Evolutionary conservation across 73 alveolate genomes (phyloP).

Genomic region (Blepharisma stoltei): DNA sequence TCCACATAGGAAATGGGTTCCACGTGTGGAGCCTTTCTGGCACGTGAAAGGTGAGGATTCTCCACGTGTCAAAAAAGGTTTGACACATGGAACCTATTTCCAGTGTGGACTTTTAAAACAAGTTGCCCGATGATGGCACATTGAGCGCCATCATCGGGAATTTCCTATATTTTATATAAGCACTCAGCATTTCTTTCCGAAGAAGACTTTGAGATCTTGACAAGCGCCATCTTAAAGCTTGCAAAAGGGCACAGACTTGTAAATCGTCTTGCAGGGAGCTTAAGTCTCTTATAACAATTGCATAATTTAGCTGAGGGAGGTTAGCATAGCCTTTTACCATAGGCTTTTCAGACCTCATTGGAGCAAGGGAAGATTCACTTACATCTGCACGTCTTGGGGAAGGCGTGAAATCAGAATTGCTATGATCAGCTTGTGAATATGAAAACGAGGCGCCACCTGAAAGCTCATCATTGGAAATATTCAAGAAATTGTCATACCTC

Average conservation of each 20-base stretch:
- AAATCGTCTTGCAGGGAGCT: constrained; percentile 46
- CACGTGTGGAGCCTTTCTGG: too few species aligned
- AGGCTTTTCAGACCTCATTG: constrained; percentile 15
- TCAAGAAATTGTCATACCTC: constrained; percentile 48
- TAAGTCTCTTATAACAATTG: constrained; percentile 15
- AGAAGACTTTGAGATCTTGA: constrained; percentile 71
- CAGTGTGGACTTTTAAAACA: too few species aligned
- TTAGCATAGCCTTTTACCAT: constrained; percentile 23
- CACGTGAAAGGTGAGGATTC: too few species aligned
- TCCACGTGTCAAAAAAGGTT: too few species aligned
- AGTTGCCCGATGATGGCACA: too few species aligned
- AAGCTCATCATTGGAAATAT: constrained; percentile 46
- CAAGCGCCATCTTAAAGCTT: constrained; percentile 81
- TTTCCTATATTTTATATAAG: constrained; percentile 15
- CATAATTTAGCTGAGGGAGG: constrained; percentile 24
- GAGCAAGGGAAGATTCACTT: constrained; percentile 42
- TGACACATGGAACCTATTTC: too few species aligned
- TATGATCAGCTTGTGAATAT: constrained; percentile 46
- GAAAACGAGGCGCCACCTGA: constrained; percentile 9
- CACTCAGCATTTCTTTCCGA: constrained; percentile 59
- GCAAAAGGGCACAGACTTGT: constrained; percentile 66
- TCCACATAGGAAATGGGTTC: too few species aligned
- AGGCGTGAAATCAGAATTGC: constrained; percentile 44
- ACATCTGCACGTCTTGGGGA: constrained; percentile 33
- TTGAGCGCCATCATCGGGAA: too few species aligned